Evolutionary conservation across 352 stramenopile genomes (phyloP), one percentile per base, ranked within the genome.

Genomic region (Phytophthora multivora): DNA sequence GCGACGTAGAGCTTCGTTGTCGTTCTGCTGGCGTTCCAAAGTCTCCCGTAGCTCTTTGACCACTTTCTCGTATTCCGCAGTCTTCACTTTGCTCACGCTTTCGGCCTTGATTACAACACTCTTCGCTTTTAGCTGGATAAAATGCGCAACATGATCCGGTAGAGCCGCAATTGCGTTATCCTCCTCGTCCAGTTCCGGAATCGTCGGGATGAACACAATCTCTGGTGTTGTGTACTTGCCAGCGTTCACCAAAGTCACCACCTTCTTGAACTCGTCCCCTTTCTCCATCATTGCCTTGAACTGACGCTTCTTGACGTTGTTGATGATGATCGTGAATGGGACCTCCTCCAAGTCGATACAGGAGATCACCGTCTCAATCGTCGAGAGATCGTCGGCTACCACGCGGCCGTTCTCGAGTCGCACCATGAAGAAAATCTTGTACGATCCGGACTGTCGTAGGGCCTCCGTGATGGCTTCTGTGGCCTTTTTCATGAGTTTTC

Each of bases 381-480:
- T 69, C 5, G 47, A 30, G 12, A 69, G n/a, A 26, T 73, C 64
- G n/a, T 73, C 53, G 11, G 25, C 49, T 18, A 65, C 54, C 23
- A 69, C 59, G 1, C 64, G 64, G 21, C 59, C 64, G 18, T 59
- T 65, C 35, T 59, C 38, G 5, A 73, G 51, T 3, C 59, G 48
- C 28, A 69, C 52, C 52, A 73, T 64, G 53, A 69, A 73, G 28
- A 73, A 65, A 13, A 69, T 42, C 16, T 73, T 68, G 52, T 65
- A 69, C 12, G 10, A 55, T 1, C 64, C 64, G 10, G 46, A 45
- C 12, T 68, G 16, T 7, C 47, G 51, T 0, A 72, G 51, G 0
- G 63, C 57, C 23, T 55, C 2, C 0, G 58, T 69, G 58, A 68
- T 68, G 23, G 58, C 52, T 4, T 26, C 25, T 5, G 51, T 26